These are phyloP conservation scores for Cryoendolithus antarcticus DNA, from an alignment of 2,329 filamentous ascomycete genomes.

Conservation along the genomic window DNA sequence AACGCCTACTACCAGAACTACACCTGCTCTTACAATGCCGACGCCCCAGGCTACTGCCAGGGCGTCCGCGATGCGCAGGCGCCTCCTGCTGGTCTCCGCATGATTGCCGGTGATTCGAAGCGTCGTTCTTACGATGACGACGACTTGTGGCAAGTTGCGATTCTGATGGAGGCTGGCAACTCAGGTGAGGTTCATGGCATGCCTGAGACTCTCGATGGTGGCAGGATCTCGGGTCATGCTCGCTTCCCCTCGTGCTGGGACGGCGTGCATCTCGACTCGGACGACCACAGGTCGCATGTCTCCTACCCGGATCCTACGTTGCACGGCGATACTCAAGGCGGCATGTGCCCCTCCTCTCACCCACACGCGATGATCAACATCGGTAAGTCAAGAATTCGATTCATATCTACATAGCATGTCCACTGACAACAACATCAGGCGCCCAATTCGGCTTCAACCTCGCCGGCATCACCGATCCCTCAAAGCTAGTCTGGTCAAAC, in stretches of 20 bases:
- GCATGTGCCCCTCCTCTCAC: constrained; percentile 39
- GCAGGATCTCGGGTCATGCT: constrained; percentile 44
- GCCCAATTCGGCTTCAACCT: constrained; percentile 33
- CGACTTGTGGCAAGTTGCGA: constrained; percentile 3
- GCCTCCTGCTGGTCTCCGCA: constrained; percentile 62
- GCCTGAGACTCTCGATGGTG: constrained; percentile 17
- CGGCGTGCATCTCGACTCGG: constrained; percentile 44
- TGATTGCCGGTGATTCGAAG: constrained; percentile 52
- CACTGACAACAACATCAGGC: background rate
- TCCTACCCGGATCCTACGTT: constrained; percentile 36
- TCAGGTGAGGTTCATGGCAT: constrained; percentile 3
- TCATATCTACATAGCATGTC: too few relatives aligned
- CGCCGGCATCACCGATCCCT: constrained; percentile 47
- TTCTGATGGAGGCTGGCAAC: constrained; percentile 2
- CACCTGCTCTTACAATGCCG: constrained; percentile 4
- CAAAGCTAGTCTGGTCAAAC: constrained; percentile 37
- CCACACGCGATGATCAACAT: constrained; percentile 43
- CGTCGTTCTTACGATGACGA: constrained; percentile 3
- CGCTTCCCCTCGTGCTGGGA: constrained; percentile 66
- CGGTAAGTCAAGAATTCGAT: background rate
- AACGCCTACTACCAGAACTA: constrained; percentile 47
- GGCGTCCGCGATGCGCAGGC: constrained; percentile 18
- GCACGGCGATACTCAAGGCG: constrained; percentile 22
- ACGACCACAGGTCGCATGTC: constrained; percentile 53
- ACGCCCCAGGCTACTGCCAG: constrained; percentile 3